Conservation (phyloP, 331 rosid genomes). For the Phaseolus coccineus region DNA sequence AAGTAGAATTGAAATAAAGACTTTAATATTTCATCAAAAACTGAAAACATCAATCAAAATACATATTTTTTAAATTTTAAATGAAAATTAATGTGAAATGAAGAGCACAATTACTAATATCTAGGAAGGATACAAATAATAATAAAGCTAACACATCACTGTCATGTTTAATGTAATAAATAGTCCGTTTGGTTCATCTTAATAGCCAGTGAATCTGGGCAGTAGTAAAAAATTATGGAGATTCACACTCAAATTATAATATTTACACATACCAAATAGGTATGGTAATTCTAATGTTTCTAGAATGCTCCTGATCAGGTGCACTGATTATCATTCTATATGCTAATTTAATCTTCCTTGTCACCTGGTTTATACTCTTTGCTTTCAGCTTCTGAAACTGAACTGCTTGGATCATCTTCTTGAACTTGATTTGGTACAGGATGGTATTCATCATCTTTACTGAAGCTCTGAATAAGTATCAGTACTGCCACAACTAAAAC, state of each 20-base stretch:
- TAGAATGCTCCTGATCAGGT: conserved; percentile 19
- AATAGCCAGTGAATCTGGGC: conserved; percentile 10
- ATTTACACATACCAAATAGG: conserved; percentile 51
- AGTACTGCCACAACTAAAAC: conserved; percentile 65
- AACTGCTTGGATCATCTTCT: conserved; percentile 55
- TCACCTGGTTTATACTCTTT: conserved; percentile 68
- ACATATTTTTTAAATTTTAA: too few species aligned
- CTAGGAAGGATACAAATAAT: background rate
- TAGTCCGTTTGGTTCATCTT: background rate
- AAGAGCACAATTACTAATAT: background rate
- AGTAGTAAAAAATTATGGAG: conserved; percentile 39
- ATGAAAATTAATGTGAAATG: too few species aligned
- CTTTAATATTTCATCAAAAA: too few species aligned
- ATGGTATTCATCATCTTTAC: conserved; percentile 56
- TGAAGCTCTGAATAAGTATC: conserved; percentile 59
- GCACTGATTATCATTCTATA: conserved; percentile 19
- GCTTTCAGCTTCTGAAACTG: conserved; percentile 56
- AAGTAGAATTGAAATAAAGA: too few species aligned
- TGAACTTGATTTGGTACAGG: conserved; percentile 59
- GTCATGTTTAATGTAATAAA: conserved; percentile 30
- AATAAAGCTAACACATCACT: conserved; percentile 24
- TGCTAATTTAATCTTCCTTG: conserved; percentile 72
- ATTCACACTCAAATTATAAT: conserved; percentile 29
- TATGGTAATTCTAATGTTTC: conserved; percentile 39
- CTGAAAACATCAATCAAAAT: too few species aligned